These are phyloP conservation scores for Clarireedia hainanense DNA, from an alignment of 2,329 filamentous ascomycete genomes.

Conservation along the genomic window DNA sequence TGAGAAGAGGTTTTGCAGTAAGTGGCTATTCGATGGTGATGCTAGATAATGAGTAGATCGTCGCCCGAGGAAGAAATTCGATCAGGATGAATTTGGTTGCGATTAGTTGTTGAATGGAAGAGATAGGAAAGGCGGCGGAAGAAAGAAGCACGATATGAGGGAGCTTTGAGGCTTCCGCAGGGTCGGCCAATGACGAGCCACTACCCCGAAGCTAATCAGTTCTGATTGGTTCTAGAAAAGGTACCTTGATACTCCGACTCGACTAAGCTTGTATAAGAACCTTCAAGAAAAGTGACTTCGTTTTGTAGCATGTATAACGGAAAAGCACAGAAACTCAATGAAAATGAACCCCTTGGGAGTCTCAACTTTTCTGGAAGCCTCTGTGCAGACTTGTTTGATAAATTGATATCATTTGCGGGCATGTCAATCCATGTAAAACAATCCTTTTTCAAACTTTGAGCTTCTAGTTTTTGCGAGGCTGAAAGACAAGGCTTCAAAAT, in stretches of 20 bases:
- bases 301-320: neutral
- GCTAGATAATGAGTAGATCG: no score
- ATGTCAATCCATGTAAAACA: no score
- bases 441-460: neutral
- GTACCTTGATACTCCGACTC: neutral
- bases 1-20: neutral
- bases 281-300: neutral
- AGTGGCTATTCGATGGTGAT: neutral
- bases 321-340: no score
- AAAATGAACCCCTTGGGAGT: no score
- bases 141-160: neutral
- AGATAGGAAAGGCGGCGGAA: neutral
- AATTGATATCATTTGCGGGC: no score
- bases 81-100: neutral
- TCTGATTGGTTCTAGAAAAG: neutral
- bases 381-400: no score
- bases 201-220: neutral
- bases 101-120: neutral
- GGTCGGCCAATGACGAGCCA: slow-evolving; percentile 7
- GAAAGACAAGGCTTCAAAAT: slow-evolving; percentile 3
- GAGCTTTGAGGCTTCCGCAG: slow-evolving; percentile 1
- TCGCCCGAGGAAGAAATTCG: neutral
- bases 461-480: neutral
- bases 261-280: no score
- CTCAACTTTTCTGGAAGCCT: no score